Evolutionary conservation across 768 basidiomycete species (phyloP), one percentile per base, ranked within the genome.

Genomic region (Rhodotorula babjevae): DNA sequence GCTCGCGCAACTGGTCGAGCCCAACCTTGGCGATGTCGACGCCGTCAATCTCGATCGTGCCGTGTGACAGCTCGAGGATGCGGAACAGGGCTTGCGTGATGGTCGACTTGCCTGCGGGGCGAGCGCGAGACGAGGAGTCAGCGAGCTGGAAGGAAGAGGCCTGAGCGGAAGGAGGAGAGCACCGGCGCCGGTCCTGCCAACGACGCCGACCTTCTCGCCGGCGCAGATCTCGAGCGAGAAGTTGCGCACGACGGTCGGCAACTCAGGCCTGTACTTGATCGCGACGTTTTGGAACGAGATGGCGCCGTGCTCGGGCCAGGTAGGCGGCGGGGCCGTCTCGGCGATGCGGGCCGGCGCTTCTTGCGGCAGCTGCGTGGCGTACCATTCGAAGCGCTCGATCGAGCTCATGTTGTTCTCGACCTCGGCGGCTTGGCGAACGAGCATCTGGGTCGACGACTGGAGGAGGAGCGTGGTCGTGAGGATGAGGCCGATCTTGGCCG

Each of bases 131-230:
- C n/a, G n/a, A n/a, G n/a, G n/a, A n/a, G n/a, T n/a, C n/a, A 8
- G 6, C 23, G 36, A 33, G 33, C 55, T 18, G 10, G 47, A 18
- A 49, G 47, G 23, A 49, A 11, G 47, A 23, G 23, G 23, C 2
- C 19, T 9, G 21, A 23, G 47, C 2, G 18, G 4, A 23, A 19
- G 10, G 46, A 19, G 46, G 46, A 15, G 42, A 62, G 3, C 9
- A 63, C 65, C 67, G 1, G 87, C 86, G 2, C 87, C 88, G 7
- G 77, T 85, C 80, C 86, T 77, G 63, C 92, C 91, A 61, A 94
- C 89, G 63, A 94, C 90, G 47, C 93, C 92, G 71, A 97, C 87
- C 82, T 95, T 94, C 82, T 96, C 93, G 10, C 89, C 89, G 0
- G 86, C 85, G 1, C 81, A 80, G 42, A 95, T 84, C 42, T 82